Evolutionary conservation across 2,329 filamentous ascomycete genomes (phyloP), one percentile per base, ranked within the genome.

Genomic region (Aspergillus novofumigatus): DNA sequence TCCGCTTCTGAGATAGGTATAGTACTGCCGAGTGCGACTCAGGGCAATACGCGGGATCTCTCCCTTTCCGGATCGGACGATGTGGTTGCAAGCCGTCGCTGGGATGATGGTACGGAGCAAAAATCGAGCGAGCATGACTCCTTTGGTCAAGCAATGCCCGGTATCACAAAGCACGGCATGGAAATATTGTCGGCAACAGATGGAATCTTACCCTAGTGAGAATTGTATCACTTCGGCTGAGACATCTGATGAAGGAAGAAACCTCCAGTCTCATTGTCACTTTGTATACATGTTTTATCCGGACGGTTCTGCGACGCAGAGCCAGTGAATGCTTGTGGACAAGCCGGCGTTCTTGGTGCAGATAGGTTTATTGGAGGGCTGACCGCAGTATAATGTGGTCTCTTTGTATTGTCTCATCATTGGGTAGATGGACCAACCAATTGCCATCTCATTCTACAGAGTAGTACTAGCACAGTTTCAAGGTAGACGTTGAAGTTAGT

Each of bases 161-260:
- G 57, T 11, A 38, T 28, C 17, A 52, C 49, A 7, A 63, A 58
- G 45, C 59, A 63, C 35, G 58, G 58, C 10, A 60, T 63, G 56
- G 61, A 60, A 35, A 57, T 60, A n/a, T 50, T 62, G 17, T 60
- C 61, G 9, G 54, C 61, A n/a, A 63, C 61, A n/a, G 61, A 63
- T 28, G 61, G 61, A 4, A 56, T 63, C 29, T 45, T 63, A 47
- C 61, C 56, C 5, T 60, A 42, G 55, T 11, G 29, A 52, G 41
- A 3, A 38, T 47, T 7, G 21, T 47, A 47, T 17, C 21, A 26
- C 9, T 23, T 25, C 14, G 9, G 23, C 3, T 25, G 21, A 23
- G 5, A 14, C 11, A 26, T 20, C 44, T 9, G 21, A 25, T 4
- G 44, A 47, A 3, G 44, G 21, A 47, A 17, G 11, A 6, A 11